Evolutionary conservation across 2,329 filamentous ascomycete species (phyloP), one percentile per base, ranked within the genome.

Genomic region (Colletotrichum tofieldiae): DNA sequence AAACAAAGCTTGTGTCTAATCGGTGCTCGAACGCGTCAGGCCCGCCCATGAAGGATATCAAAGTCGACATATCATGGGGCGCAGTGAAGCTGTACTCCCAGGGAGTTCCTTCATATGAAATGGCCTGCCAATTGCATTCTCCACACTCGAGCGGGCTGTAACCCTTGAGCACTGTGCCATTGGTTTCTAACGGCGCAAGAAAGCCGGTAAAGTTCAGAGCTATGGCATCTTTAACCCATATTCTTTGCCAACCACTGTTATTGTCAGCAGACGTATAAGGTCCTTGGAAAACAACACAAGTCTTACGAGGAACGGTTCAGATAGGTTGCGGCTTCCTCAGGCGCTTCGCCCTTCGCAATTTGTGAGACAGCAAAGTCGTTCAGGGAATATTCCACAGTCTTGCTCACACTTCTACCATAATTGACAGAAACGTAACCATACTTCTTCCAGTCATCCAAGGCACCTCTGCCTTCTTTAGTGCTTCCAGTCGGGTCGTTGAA

Each of bases 291-390:
- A 32, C 14, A 14, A 1, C 0, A 3, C 20, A 5, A 1, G 9
- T 52, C 65, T 67, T 47, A 72, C 20, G 84, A 82, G 0, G 87
- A 88, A 5, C 88, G 84, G 43, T 85, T 81, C 23, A 90, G 79
- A 59, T 90, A 91, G 59, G 83, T 88, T 7, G 79, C 75, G 11
- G 84, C 83, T 49, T 90, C 87, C 0, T 80, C 79, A 0, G 85
- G 84, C 4, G 83, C 85, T 73, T 90, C 90, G 2, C 85, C 86
- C 2, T 77, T 79, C 1, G 89, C 89, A 8, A 91, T 86, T 72
- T 89, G 86, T 54, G 86, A 84, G 9, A 91, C 78, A 0, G 83
- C 84, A 73, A 90, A 91, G 77, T 91, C 89, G 74, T 91, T 91
- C 49, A 86, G 80, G 0, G 87, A 83, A 75, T 91, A 91, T 75